Evolutionary conservation across 139 green algal genomes (phyloP), one percentile per base, ranked within the genome.

Genomic region (Picochlorum sp.): DNA sequence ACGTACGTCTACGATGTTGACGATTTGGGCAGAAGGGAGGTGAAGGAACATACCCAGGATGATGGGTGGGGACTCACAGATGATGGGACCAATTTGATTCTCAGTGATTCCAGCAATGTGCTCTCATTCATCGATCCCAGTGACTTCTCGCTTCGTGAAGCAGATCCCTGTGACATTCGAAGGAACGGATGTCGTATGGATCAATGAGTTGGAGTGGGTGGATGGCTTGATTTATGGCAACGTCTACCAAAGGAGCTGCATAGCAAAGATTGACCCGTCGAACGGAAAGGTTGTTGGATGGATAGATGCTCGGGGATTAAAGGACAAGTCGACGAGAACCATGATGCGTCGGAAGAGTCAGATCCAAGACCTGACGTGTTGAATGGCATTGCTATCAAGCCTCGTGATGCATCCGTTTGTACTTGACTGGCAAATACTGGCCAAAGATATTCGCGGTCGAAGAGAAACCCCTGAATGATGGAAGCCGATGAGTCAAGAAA

Each of bases 341-440:
- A 81, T 13, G 41, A 61, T 18, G 5, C 61, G 8, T 41, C 24
- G 68, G 71, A 11, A 41, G 34, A 41, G 34, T 41, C 34, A 66
- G 14, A 50, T 37, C 21, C 8, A 26, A 3, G 38, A 18, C 34
- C 61, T 1, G 88, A 95, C 50, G 88, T 95, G 23, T 62, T 96
- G 3, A 95, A 96, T 66, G 87, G 88, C 45, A 95, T 96, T 37
- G 89, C 89, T 0, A 94, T 74, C 51, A 54, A 26, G 16, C 88
- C 95, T 68, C 21, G 58, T 15, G 11, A 57, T 18, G 49, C 32
- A 1, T 60, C 74, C 74, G 83, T 15, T 30, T 96, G 14, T 96
- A 90, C 54, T 66, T 96, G 4, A 96, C 89, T 4, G 89, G 88
- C 45, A 94, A 95, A 73, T 74, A 81, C 30, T 94, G 88, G 88